Evolutionary conservation across 306 rosid species (phyloP), one percentile per base, ranked within the genome.

Genomic region (Vicia faba): DNA sequence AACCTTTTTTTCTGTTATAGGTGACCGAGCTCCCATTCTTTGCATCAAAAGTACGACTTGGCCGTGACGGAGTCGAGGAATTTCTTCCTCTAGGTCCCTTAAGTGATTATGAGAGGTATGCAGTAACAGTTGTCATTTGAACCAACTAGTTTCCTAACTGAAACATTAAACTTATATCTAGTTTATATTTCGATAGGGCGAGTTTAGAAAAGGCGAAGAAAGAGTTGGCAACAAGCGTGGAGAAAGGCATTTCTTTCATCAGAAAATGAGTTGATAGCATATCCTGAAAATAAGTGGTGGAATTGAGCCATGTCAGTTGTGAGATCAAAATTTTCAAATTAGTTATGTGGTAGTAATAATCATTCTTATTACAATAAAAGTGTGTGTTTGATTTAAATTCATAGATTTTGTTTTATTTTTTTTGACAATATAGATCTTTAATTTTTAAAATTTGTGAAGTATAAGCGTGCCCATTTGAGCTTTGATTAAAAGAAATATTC

Each of bases 11-110:
- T n/a, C n/a, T n/a, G n/a, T n/a, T n/a, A n/a, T 18, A 91, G 96
- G 93, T 91, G 75, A 88, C 96, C 38, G 97, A 91, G 71, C 88
- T 91, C 60, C 96, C 96, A 11, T 91, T 83, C 91, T 88, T 91
- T 62, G 96, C 97, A 63, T 81, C 97, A 61, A 91, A 83, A 76
- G 88, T 88, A 40, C 85, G 86, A 66, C 87, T 91, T 45, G 91
- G 91, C 69, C 96, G 95, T 19, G 46, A 64, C 5, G 97, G 97
- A 18, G 85, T 76, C 0, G 96, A 88, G 83, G 97, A 88, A 79
- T 65, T 91, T 53, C 79, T 78, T 20, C 83, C 91, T 56, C 95
- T 91, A 14, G 96, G 95, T 41, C 97, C 97, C 68, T 66, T 91
- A 61, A 86, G 84, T 54, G 96, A 88, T 75, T 86, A 80, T 56